Conservation (phyloP, 768 basidiomycete species). For the Collybia sp. region DNA sequence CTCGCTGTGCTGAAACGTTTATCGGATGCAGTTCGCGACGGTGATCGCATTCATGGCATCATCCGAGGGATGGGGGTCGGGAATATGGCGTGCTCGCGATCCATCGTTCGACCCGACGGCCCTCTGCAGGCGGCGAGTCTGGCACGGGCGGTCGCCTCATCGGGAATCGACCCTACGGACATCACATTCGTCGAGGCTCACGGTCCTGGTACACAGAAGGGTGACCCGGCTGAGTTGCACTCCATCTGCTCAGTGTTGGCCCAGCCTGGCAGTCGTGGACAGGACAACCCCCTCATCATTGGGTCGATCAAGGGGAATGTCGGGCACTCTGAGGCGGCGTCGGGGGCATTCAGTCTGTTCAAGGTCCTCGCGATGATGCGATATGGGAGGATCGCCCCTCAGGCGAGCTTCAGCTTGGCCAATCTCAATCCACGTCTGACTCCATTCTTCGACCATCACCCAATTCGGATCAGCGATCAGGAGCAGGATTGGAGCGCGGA, state of each 20-base stretch:
- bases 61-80: constrained; percentile 30
- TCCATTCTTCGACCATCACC: constrained; percentile 4
- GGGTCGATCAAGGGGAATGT: constrained; percentile 4
- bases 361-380: constrained; percentile 6
- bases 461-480: constrained; percentile 1
- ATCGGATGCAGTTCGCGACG: constrained; percentile 37
- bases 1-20: constrained; percentile 50
- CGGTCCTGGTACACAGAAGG: constrained; percentile 3
- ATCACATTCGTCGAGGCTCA: constrained; percentile 5
- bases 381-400: neutral
- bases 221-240: constrained; percentile 1
- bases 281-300: neutral
- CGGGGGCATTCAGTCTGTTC: constrained; percentile 1
- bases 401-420: constrained; percentile 1
- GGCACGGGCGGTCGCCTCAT: neutral
- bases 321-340: constrained; percentile 4
- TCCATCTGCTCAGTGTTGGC: constrained; percentile 4
- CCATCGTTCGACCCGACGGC: constrained; percentile 2
- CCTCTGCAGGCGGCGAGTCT: neutral
- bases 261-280: neutral
- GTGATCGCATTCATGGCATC: constrained; percentile 39
- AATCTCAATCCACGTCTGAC: constrained; percentile 1
- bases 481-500: constrained; percentile 2
- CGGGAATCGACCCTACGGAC: constrained; percentile 2
- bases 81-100: constrained; percentile 2